These are phyloP conservation scores for Murraya paniculata DNA, from an alignment of 345 rosid genomes.

Conservation along the genomic window DNA sequence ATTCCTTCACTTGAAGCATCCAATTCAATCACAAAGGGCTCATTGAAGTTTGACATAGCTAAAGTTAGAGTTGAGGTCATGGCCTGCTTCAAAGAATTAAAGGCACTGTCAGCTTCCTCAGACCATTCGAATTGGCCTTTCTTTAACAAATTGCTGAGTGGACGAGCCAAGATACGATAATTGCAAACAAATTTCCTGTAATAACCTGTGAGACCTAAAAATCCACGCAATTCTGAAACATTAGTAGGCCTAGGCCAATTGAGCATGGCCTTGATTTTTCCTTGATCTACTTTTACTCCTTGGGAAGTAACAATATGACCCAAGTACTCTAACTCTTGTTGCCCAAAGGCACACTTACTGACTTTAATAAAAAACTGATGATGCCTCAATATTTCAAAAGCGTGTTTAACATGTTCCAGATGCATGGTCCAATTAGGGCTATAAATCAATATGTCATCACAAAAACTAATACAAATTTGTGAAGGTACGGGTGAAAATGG, in stretches of 20 bases:
- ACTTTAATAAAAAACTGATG: not conserved
- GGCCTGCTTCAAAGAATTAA: not conserved
- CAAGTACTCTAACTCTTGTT: not conserved
- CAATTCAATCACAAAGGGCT: not conserved
- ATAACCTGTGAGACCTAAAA: constrained; percentile 8
- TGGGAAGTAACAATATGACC: not conserved
- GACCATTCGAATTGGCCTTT: not conserved
- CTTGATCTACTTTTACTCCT: not conserved
- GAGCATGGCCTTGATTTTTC: not conserved
- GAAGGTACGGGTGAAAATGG: not conserved
- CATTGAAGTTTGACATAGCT: not conserved
- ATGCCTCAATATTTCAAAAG: not conserved
- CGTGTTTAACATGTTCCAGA: not conserved
- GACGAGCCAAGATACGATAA: not conserved
- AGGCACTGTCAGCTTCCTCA: not conserved
- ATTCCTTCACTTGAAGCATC: not conserved
- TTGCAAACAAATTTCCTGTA: not conserved
- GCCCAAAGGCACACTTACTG: not conserved
- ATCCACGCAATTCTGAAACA: constrained; percentile 2
- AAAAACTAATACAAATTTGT: not conserved
- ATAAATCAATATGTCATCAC: not conserved
- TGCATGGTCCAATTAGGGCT: not conserved
- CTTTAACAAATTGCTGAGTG: constrained; percentile 4
- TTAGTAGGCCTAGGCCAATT: not conserved
- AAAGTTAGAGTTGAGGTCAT: not conserved